These are phyloP conservation scores for Penicillium daleae DNA, from an alignment of 495 filamentous ascomycete genomes.

Conservation along the genomic window DNA sequence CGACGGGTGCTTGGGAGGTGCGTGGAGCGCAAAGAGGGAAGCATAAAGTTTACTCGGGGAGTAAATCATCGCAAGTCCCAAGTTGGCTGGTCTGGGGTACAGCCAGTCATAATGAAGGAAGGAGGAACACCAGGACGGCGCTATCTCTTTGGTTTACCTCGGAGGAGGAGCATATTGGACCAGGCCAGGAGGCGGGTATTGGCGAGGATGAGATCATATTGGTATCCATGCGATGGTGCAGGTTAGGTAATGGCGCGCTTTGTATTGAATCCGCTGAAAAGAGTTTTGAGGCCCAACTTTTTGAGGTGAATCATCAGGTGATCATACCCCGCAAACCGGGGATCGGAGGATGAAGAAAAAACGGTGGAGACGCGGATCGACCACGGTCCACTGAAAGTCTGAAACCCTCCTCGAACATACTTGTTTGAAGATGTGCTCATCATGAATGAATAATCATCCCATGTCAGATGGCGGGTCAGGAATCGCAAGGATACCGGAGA, in stretches of 20 bases:
- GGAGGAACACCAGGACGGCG: background rate
- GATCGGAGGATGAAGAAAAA: slow-evolving; percentile 14
- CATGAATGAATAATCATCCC: background rate
- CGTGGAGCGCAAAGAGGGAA: slow-evolving; percentile 11
- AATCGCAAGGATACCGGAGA: slow-evolving; percentile 4
- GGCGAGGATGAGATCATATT: background rate
- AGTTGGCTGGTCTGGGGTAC: slow-evolving; percentile 7
- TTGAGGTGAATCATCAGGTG: slow-evolving; percentile 24
- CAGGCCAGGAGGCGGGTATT: background rate
- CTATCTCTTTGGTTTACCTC: background rate
- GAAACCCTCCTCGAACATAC: background rate
- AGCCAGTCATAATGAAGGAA: slow-evolving; percentile 14
- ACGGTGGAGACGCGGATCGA: slow-evolving; percentile 29
- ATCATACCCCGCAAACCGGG: slow-evolving; percentile 31
- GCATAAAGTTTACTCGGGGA: slow-evolving; percentile 34
- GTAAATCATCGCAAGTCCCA: slow-evolving; percentile 21
- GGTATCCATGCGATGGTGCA: too few relatives aligned
- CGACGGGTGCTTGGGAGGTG: slow-evolving; percentile 1
- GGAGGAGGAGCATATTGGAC: slow-evolving; percentile 1
- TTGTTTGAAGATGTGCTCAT: background rate
- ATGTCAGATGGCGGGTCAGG: background rate
- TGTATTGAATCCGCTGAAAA: background rate
- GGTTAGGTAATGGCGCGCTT: too few relatives aligned
- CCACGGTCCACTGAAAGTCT: slow-evolving; percentile 23
- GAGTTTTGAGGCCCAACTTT: background rate